These are phyloP conservation scores for Eucalyptus shirleyi DNA, from an alignment of 345 rosid genomes.

Conservation along the genomic window DNA sequence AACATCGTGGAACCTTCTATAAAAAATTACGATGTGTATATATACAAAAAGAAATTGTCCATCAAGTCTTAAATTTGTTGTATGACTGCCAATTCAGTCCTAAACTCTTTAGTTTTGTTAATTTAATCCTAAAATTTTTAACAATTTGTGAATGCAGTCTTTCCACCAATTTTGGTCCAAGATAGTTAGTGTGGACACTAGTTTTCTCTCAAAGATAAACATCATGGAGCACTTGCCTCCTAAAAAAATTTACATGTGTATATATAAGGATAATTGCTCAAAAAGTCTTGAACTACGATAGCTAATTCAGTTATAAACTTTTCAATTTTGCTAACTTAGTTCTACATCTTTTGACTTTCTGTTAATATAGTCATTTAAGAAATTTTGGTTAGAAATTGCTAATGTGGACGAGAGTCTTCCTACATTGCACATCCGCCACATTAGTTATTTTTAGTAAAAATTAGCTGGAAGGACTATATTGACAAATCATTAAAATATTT, in stretches of 20 bases:
- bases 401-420: fast-evolving
- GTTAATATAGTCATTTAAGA: background rate
- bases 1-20: background rate
- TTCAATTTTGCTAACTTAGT: background rate
- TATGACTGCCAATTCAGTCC: too few relatives aligned
- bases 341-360: background rate
- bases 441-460: background rate
- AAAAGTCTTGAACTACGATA: background rate
- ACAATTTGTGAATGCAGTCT: too few relatives aligned
- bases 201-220: background rate
- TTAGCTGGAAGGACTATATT: background rate
- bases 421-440: background rate
- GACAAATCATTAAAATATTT: background rate
- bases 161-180: too few relatives aligned
- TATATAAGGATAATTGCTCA: background rate
- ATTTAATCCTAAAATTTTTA: too few relatives aligned
- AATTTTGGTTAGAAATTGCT: background rate
- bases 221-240: background rate
- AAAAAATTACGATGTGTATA: background rate
- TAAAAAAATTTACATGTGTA: background rate
- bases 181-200: background rate
- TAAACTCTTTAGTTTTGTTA: too few relatives aligned
- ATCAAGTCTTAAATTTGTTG: too few relatives aligned
- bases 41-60: background rate
- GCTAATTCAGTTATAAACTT: fast-evolving